Conservation (phyloP, 78 protist genomes). For the Dictyostelium purpureum region DNA sequence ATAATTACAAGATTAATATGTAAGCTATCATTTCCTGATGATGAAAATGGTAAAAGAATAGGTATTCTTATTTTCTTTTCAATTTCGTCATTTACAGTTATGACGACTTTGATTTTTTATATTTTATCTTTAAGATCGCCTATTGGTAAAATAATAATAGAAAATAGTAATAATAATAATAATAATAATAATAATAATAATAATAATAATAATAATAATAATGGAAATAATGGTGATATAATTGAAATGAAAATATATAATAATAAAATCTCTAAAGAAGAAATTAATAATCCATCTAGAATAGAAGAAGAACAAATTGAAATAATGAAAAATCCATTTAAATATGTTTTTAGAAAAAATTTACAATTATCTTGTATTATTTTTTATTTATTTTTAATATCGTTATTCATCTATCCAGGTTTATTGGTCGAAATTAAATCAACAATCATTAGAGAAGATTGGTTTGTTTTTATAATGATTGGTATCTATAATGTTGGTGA, state of each 20-base stretch:
- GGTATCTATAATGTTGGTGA: slow-evolving; percentile 22
- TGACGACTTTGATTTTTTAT: too few relatives aligned
- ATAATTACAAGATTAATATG: slow-evolving; percentile 36
- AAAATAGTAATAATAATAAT: background rate
- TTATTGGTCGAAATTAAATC: background rate
- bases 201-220: background rate
- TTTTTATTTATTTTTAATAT: slow-evolving; percentile 2
- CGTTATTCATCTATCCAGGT: slow-evolving; percentile 41
- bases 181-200: background rate
- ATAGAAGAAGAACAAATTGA: too few relatives aligned
- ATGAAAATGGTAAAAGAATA: background rate
- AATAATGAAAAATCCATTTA: slow-evolving; percentile 14
- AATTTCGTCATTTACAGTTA: slow-evolving; percentile 1
- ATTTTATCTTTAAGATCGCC: background rate
- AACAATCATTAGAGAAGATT: slow-evolving; percentile 8
- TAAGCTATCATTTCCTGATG: slow-evolving; percentile 18
- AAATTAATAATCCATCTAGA: background rate
- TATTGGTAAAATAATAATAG: slow-evolving; percentile 1
- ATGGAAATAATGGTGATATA: too few relatives aligned
- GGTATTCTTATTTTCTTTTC: slow-evolving; percentile 12
- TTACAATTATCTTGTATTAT: slow-evolving; percentile 12
- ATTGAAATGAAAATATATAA: too few relatives aligned
- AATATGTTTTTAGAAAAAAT: background rate
- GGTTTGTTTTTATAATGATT: slow-evolving; percentile 12
- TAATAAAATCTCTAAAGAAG: background rate